Base-by-base conservation (phyloP, 2,329 filamentous ascomycete genomes). In the Aspergillus calidoustus region DNA sequence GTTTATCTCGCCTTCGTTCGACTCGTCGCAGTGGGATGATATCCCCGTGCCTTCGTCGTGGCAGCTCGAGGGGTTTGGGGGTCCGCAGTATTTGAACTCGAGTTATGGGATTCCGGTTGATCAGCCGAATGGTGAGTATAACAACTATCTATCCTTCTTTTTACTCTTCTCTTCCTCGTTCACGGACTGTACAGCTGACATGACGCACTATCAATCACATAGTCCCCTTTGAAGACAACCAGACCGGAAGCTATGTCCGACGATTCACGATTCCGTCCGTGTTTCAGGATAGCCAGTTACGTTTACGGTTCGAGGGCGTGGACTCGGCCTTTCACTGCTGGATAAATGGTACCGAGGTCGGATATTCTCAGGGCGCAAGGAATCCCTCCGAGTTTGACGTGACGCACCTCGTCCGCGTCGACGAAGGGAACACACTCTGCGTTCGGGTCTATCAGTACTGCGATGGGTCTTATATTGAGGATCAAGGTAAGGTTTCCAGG, bases 381-480 rank as follows among this genome's bases (percentile, higher is more conserved):
- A 91, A 91, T 66, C 82, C 89, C 0, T 82, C 86, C 8, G 89
- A 92, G 69, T 91, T 91, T 66, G 89, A 91, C 64, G 78, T 91
- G 13, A 87, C 87, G 0, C 67, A 76, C 0, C 75, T 81, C 34
- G 76, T 91, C 2, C 71, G 77, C n/a, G 69, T 72, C 6, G 73
- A 22, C 3, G 30, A 41, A 2, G 91, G 91, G 64, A 79, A 78
- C 1, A 70, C 91, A 1, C 48, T 57, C n/a, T 81, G 83, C 8
- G 86, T 91, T 0, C 80, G 83, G n/a, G 89, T 91, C 0, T 91
- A 91, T 64, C 87, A 91, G 69, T 90, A 85, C 80, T 90, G 83
- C 38, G 88, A 90, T 66, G 89, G 86, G 1, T 85, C 85, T 0
- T 91, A 91, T 67, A 87, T 91, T 38, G 89, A 91, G 71, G 87